Evolutionary conservation across 768 basidiomycete species (phyloP).

Genomic region (Pisolithus sp.): DNA sequence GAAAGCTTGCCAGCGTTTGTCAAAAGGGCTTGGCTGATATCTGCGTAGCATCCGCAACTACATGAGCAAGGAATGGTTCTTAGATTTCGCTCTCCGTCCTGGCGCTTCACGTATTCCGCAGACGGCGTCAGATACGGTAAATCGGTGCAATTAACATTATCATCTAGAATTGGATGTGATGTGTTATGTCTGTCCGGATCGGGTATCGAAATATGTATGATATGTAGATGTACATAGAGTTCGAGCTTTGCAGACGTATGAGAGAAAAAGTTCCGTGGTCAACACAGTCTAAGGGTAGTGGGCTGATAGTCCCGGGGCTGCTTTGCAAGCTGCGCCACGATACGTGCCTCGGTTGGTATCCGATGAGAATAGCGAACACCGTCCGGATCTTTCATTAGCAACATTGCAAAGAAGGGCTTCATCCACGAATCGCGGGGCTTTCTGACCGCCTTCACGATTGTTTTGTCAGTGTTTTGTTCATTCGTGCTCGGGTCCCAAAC

Average conservation of each 20-base stretch:
- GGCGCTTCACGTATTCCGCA: slow-evolving; percentile 43
- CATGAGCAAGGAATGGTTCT: slow-evolving; percentile 91
- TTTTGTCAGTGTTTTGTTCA: neutral
- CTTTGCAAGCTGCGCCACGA: slow-evolving; percentile 1
- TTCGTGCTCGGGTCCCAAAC: neutral
- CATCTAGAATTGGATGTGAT: too few species aligned
- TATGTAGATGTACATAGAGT: too few species aligned
- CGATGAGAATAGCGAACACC: neutral
- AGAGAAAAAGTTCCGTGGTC: too few species aligned
- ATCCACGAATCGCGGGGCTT: neutral
- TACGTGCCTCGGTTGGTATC: slow-evolving; percentile 4
- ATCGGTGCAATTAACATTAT: too few species aligned
- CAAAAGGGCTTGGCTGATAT: neutral
- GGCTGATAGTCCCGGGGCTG: neutral
- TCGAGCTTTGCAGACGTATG: too few species aligned
- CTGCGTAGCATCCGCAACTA: slow-evolving; percentile 76
- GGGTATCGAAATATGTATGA: too few species aligned
- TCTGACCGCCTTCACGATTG: neutral
- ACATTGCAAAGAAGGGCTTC: slow-evolving; percentile 2
- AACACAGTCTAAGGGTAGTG: neutral
- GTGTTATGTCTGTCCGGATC: too few species aligned
- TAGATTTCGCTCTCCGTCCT: slow-evolving; percentile 54
- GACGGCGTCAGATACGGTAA: neutral
- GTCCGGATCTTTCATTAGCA: neutral
- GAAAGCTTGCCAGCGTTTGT: neutral